Percentiles rank a stretch among this genome's conserved stretches.
Conservation (phyloP, 495 filamentous ascomycete species). For the Aspergillus hancockii region DNA sequence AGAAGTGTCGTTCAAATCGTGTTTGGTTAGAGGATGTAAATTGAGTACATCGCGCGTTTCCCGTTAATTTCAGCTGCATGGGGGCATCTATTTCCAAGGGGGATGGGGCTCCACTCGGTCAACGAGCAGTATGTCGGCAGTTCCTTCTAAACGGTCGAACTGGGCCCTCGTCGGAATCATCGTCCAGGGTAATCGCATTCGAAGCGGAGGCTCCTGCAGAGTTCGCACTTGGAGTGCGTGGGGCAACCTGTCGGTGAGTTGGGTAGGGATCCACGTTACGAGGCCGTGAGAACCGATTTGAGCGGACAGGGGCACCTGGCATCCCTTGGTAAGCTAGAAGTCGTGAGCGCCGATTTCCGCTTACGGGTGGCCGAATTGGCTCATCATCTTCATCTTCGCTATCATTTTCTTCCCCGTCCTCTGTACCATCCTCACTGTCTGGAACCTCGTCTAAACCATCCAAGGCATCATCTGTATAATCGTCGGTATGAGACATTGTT, state of each 20-base stretch:
- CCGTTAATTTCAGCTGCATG: background rate
- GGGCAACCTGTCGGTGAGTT: background rate
- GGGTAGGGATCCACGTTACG: background rate
- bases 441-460: background rate
- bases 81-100: background rate
- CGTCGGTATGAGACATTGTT: conserved; percentile 12
- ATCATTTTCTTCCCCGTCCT: conserved; percentile 19
- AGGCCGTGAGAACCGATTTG: background rate
- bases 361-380: conserved; percentile 25
- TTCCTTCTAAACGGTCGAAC: conserved; percentile 29
- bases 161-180: conserved; percentile 41
- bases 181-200: conserved; percentile 29
- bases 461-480: conserved; percentile 2
- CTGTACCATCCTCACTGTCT: conserved; percentile 9
- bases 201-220: conserved; percentile 19
- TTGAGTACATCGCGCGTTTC: background rate
- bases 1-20: background rate
- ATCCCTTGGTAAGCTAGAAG: conserved; percentile 11
- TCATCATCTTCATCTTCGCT: conserved; percentile 30
- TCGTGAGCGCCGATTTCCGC: conserved; percentile 19
- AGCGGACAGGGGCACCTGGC: conserved; percentile 18
- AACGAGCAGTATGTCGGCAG: background rate
- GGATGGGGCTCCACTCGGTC: background rate
- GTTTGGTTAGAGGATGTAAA: background rate
- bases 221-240: background rate